phyloP scores from a whole-genome alignment of 305 asterid genomes.

The Salvia sclarea region DNA sequence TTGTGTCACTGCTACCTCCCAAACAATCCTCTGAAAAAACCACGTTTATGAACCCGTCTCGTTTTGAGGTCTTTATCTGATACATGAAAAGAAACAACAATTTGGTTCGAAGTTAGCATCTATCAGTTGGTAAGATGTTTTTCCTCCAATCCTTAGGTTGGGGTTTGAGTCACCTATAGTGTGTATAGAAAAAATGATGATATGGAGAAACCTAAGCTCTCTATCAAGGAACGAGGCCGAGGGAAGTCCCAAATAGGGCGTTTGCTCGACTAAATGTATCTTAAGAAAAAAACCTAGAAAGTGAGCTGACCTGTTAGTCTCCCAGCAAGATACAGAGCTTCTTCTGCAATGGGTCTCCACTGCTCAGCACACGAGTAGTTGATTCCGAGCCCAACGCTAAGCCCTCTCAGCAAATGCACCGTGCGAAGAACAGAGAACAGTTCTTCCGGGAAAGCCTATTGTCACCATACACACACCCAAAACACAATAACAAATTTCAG shows the following conservation, averaged over 20 bases:
- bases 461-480: conserved; percentile 10
- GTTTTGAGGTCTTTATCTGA: conserved; percentile 57
- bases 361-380: conserved; percentile 94
- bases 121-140: neutral
- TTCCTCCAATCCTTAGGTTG: too few relatives aligned
- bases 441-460: conserved; percentile 94
- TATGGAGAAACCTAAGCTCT: too few relatives aligned
- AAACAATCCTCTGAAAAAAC: conserved; percentile 47
- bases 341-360: conserved; percentile 96
- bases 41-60: conserved; percentile 38
- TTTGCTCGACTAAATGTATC: neutral
- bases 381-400: conserved; percentile 92
- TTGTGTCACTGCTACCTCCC: conserved; percentile 41
- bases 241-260: too few relatives aligned
- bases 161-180: too few relatives aligned
- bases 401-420: conserved; percentile 90
- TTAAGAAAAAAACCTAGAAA: neutral
- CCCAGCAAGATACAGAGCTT: conserved; percentile 74
- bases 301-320: conserved; percentile 74
- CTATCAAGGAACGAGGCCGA: neutral
- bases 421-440: conserved; percentile 96
- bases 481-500: neutral
- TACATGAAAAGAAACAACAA: conserved; percentile 22
- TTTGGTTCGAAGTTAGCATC: neutral
- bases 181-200: too few relatives aligned